Conservation (phyloP, 192 early-diverging fungal species). For the Umbelopsis vinacea region DNA sequence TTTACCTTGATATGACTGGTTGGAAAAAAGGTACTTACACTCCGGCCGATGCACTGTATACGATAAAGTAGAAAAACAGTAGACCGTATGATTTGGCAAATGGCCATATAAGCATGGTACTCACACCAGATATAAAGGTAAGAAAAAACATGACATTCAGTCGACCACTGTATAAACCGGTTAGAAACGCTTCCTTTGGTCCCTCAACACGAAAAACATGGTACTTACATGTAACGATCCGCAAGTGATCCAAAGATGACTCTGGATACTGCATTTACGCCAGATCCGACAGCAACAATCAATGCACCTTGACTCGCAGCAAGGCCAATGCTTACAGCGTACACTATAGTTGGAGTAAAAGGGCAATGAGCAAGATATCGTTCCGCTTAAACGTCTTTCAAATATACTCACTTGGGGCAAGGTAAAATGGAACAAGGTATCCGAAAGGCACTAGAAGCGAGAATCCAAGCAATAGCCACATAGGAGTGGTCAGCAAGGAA, state of each 20-base stretch:
- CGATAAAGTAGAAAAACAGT: slow-evolving; percentile 31
- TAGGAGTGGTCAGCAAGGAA: slow-evolving; percentile 11
- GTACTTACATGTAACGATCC: slow-evolving; percentile 28
- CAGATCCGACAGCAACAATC: slow-evolving; percentile 69
- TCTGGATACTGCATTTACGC: slow-evolving; percentile 61
- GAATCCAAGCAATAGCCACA: slow-evolving; percentile 28
- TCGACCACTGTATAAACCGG: slow-evolving; percentile 33
- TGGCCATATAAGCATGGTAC: slow-evolving; percentile 51
- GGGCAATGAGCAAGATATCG: not conserved
- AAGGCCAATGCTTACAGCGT: not conserved
- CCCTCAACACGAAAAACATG: not conserved
- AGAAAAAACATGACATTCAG: slow-evolving; percentile 53
- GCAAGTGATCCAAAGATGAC: slow-evolving; percentile 65
- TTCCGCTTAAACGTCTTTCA: not conserved
- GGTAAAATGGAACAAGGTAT: slow-evolving; percentile 55
- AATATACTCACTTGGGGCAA: slow-evolving; percentile 32
- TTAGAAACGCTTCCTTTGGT: not conserved
- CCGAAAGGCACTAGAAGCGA: slow-evolving; percentile 41
- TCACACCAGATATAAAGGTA: slow-evolving; percentile 43
- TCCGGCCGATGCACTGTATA: slow-evolving; percentile 29
- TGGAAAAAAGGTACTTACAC: slow-evolving; percentile 18
- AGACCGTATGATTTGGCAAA: slow-evolving; percentile 43
- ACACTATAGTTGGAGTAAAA: not conserved
- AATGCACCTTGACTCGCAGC: slow-evolving; percentile 42
- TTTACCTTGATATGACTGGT: not conserved